These are phyloP conservation scores for Verticillium isaacii DNA, from an alignment of 2,329 filamentous ascomycete genomes.

Conservation along the genomic window DNA sequence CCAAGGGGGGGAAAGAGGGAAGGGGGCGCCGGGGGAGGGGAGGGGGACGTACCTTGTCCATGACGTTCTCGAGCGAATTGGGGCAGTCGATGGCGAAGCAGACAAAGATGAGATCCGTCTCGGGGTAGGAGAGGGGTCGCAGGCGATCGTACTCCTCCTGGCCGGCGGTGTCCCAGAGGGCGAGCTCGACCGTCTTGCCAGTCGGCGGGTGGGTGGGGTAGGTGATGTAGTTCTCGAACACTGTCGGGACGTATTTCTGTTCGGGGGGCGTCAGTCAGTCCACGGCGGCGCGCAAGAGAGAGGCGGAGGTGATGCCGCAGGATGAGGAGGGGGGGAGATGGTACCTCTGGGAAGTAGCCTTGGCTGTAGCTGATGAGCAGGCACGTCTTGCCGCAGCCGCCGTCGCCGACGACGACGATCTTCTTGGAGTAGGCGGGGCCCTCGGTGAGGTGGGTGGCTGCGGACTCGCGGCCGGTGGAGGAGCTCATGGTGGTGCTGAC, in stretches of 20 bases:
- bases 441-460: slow-evolving; percentile 81
- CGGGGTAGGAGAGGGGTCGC: slow-evolving; percentile 91
- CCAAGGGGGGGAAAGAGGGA: not conserved
- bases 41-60: slow-evolving; percentile 77
- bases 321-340: slow-evolving; percentile 13
- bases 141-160: slow-evolving; percentile 98
- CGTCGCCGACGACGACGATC: slow-evolving; percentile 97
- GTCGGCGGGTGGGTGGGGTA: slow-evolving; percentile 83
- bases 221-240: slow-evolving; percentile 99
- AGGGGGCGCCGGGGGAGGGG: too few relatives aligned
- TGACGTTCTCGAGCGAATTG: slow-evolving; percentile 95
- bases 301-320: too few relatives aligned
- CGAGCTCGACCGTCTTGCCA: slow-evolving; percentile 93
- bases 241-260: slow-evolving; percentile 98
- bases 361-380: slow-evolving; percentile 97
- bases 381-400: slow-evolving; percentile 98
- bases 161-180: slow-evolving; percentile 96
- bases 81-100: slow-evolving; percentile 99
- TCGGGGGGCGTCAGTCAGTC: not conserved
- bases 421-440: slow-evolving; percentile 96
- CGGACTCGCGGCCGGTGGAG: slow-evolving; percentile 70
- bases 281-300: not conserved
- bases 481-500: slow-evolving; percentile 80
- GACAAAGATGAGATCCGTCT: slow-evolving; percentile 96
- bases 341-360: slow-evolving; percentile 97